Conservation (phyloP, 768 basidiomycete genomes). For the Mycena olivaceomarginata region DNA sequence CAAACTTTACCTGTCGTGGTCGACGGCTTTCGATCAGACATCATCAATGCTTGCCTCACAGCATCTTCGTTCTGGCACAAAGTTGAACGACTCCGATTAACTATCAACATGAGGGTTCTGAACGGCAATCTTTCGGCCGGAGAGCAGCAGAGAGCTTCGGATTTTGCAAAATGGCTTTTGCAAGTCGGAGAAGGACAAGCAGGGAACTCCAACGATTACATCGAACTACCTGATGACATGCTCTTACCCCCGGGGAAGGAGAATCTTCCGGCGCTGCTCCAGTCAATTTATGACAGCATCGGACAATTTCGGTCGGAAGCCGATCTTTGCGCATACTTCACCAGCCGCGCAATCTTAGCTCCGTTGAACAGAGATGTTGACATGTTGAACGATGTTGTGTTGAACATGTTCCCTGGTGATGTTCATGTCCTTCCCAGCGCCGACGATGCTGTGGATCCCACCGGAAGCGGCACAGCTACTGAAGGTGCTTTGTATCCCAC, state of each 20-base stretch:
- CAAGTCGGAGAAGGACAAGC: neutral
- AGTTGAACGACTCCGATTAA: neutral
- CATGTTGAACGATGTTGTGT: neutral
- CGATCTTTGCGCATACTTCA: neutral
- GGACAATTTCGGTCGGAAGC: neutral
- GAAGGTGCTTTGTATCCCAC: neutral
- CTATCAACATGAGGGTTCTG: neutral
- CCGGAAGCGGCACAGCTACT: neutral
- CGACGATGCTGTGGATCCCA: neutral
- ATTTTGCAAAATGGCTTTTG: neutral
- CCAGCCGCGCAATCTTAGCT: neutral
- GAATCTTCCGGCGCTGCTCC: neutral
- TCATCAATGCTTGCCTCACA: neutral
- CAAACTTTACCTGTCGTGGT: conserved; percentile 1
- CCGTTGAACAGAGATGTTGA: neutral
- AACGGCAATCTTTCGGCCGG: neutral
- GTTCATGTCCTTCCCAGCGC: neutral
- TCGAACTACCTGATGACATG: neutral
- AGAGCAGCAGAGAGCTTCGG: neutral
- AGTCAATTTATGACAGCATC: neutral
- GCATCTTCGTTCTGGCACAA: neutral
- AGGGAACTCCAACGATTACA: neutral
- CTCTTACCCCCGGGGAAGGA: neutral
- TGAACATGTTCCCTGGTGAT: neutral
- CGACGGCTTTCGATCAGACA: neutral